Evolutionary conservation across 2,329 filamentous ascomycete species (phyloP).

Genomic region (Orbilia quercus): DNA sequence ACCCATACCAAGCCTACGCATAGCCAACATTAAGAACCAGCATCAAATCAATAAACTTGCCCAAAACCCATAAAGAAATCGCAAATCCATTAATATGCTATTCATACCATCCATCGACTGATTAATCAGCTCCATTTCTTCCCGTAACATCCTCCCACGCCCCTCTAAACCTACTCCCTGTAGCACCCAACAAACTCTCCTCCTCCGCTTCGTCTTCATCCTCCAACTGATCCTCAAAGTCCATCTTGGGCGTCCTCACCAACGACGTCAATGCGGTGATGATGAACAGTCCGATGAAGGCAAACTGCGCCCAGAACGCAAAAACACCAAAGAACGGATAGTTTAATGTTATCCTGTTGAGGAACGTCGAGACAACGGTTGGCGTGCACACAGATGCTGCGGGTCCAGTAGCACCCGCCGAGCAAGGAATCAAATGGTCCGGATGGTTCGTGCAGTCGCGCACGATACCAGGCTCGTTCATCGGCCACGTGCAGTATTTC

Average conservation of each 20-base stretch:
- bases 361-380: slow-evolving; percentile 87
- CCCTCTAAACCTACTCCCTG: slow-evolving; percentile 81
- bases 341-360: slow-evolving; percentile 91
- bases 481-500: slow-evolving; percentile 84
- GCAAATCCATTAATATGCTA: too few relatives aligned
- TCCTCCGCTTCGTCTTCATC: slow-evolving; percentile 87
- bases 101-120: too few relatives aligned
- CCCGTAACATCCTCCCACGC: slow-evolving; percentile 90
- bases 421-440: slow-evolving; percentile 82
- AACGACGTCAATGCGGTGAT: slow-evolving; percentile 82
- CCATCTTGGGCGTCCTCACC: slow-evolving; percentile 81
- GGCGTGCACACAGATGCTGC: slow-evolving; percentile 89
- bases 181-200: slow-evolving; percentile 86
- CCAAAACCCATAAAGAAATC: too few relatives aligned
- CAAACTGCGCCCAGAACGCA: slow-evolving; percentile 97
- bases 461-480: slow-evolving; percentile 69
- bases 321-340: slow-evolving; percentile 94
- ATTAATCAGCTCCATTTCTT: neutral
- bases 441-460: slow-evolving; percentile 78
- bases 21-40: too few relatives aligned
- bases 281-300: slow-evolving; percentile 84
- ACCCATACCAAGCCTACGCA: too few relatives aligned
- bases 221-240: slow-evolving; percentile 86
- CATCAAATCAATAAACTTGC: too few relatives aligned
- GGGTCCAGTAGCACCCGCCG: slow-evolving; percentile 77